Evolutionary conservation across 331 rosid genomes (phyloP).

Genomic region (Quercus tomentella): DNA sequence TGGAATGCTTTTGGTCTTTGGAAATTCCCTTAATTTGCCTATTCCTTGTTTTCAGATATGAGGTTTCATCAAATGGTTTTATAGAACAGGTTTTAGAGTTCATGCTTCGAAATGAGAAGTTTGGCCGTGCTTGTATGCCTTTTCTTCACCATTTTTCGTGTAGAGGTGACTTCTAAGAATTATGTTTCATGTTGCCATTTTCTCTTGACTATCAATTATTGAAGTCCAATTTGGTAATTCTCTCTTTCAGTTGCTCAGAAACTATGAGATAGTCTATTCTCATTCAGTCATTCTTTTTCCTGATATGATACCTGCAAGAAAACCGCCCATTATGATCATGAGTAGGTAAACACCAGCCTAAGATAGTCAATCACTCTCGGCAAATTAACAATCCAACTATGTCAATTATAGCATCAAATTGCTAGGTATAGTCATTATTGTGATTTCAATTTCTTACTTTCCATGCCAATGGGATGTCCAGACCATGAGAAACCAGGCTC

Average conservation of each 20-base stretch:
- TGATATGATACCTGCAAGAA: conserved; percentile 62
- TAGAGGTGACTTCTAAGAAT: too few relatives aligned
- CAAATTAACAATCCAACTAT: not conserved
- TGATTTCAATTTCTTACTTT: conserved; percentile 47
- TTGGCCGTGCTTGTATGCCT: too few relatives aligned
- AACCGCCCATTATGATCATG: conserved; percentile 17
- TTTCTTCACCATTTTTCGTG: too few relatives aligned
- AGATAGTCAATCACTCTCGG: conserved; percentile 9
- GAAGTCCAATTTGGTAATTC: conserved; percentile 24
- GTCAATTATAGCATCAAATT: conserved; percentile 10
- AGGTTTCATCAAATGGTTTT: too few relatives aligned
- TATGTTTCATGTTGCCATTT: too few relatives aligned
- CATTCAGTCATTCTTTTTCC: conserved; percentile 70
- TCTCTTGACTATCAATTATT: too few relatives aligned
- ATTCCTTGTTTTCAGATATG: too few relatives aligned
- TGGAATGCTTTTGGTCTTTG: too few relatives aligned
- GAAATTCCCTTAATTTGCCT: too few relatives aligned
- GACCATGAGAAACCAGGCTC: conserved; percentile 93
- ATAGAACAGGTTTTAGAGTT: too few relatives aligned
- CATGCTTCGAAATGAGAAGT: too few relatives aligned
- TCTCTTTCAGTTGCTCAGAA: conserved; percentile 59
- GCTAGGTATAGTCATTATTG: not conserved
- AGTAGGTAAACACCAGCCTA: not conserved
- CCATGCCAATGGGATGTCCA: conserved; percentile 71
- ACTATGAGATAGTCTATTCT: conserved; percentile 82